These are phyloP conservation scores for Petrea volubilis DNA, from an alignment of 257 asterid species.

Conservation along the genomic window DNA sequence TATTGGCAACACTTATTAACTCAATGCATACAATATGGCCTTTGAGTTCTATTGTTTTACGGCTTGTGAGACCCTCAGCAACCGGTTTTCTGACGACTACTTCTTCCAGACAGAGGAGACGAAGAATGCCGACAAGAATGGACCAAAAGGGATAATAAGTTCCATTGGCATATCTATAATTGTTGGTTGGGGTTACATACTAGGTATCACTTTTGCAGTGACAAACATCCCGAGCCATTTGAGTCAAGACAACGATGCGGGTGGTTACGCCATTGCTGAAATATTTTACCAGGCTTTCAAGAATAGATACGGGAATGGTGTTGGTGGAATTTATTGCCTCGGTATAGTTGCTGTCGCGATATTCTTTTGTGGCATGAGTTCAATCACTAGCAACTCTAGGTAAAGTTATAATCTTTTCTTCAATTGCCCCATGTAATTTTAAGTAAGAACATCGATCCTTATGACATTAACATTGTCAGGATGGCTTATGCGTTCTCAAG, in stretches of 20 bases:
- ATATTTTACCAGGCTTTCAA: slow-evolving; percentile 77
- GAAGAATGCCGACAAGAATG: slow-evolving; percentile 77
- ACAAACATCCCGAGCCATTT: slow-evolving; percentile 74
- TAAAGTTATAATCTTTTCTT: slow-evolving; percentile 26
- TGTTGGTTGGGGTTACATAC: slow-evolving; percentile 93
- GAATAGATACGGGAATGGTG: slow-evolving; percentile 76
- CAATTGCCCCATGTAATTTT: not conserved
- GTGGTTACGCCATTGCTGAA: slow-evolving; percentile 94
- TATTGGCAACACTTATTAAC: slow-evolving; percentile 65
- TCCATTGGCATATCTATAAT: slow-evolving; percentile 84
- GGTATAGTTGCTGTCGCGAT: slow-evolving; percentile 78
- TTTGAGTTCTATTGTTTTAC: slow-evolving; percentile 32
- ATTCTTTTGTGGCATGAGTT: slow-evolving; percentile 96
- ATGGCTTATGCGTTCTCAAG: slow-evolving; percentile 97
- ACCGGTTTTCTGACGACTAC: slow-evolving; percentile 13
- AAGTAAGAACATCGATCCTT: not conserved
- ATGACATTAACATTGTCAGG: slow-evolving; percentile 36
- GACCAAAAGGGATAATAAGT: slow-evolving; percentile 90
- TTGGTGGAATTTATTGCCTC: slow-evolving; percentile 77
- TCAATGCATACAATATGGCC: slow-evolving; percentile 16
- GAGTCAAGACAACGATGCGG: slow-evolving; percentile 67
- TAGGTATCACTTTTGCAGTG: slow-evolving; percentile 92
- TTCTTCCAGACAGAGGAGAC: slow-evolving; percentile 90
- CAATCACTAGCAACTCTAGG: slow-evolving; percentile 96
- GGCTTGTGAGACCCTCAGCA: not conserved